phyloP scores from a whole-genome alignment of 192 early-diverging fungal genomes.

The Funneliformis mosseae region DNA sequence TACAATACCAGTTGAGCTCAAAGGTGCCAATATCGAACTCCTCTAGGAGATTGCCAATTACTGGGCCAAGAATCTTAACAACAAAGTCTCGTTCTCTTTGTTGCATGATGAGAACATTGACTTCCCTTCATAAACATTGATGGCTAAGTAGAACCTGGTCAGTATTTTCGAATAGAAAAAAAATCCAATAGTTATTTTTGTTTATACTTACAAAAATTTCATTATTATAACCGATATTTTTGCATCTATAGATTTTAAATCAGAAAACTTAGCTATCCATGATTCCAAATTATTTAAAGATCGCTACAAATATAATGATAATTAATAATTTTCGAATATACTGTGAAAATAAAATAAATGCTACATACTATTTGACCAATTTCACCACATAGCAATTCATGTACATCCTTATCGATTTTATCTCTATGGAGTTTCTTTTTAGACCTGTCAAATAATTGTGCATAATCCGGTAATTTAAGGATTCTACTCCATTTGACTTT shows the following conservation, averaged over 20 bases:
- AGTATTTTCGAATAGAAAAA: constrained; percentile 23
- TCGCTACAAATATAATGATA: constrained; percentile 12
- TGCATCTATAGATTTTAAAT: constrained; percentile 13
- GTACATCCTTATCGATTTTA: neutral
- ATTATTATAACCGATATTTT: neutral
- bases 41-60: constrained; percentile 10
- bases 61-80: too few relatives aligned
- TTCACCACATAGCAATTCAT: neutral
- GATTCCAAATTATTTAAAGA: constrained; percentile 11
- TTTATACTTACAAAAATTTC: too few relatives aligned
- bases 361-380: constrained; percentile 7
- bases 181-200: neutral
- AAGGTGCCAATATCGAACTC: constrained; percentile 21
- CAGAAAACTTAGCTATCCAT: constrained; percentile 23
- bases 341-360: neutral
- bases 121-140: neutral
- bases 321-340: constrained; percentile 26
- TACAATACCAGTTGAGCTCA: neutral
- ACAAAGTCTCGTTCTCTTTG: neutral
- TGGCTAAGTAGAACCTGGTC: too few relatives aligned
- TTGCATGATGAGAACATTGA: constrained; percentile 26
- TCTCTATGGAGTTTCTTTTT: too few relatives aligned
- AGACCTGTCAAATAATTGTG: neutral
- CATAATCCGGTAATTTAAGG: neutral
- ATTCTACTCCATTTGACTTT: too few relatives aligned